Conservation (phyloP, 108 stramenopile genomes). For the Stephanodiscus triporus region DNA sequence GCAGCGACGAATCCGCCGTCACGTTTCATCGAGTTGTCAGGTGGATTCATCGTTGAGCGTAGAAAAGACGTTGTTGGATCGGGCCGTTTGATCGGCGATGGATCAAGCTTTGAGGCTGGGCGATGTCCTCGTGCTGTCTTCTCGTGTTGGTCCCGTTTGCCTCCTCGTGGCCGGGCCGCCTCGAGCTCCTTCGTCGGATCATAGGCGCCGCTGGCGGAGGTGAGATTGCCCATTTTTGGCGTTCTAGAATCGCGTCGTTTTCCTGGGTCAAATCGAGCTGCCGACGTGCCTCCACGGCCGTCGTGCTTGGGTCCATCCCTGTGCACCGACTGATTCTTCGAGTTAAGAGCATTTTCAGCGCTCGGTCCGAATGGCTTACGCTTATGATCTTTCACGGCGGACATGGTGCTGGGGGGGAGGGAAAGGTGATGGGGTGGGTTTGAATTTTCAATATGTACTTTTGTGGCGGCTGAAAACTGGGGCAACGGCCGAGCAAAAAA, state of each 20-base stretch:
- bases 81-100: conserved; percentile 34
- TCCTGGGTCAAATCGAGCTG: not conserved
- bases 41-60: not conserved
- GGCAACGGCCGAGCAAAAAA: too few species aligned
- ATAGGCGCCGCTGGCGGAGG: conserved; percentile 19
- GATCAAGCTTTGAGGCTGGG: conserved; percentile 20
- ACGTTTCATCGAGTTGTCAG: not conserved
- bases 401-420: too few species aligned
- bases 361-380: conserved; percentile 39
- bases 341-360: conserved; percentile 15
- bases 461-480: too few species aligned
- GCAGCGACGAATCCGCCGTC: not conserved
- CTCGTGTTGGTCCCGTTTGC: not conserved
- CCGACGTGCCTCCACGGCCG: not conserved
- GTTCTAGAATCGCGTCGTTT: conserved; percentile 49
- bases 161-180: not conserved
- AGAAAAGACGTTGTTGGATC: conserved; percentile 26
- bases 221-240: conserved; percentile 40
- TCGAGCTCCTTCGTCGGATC: not conserved
- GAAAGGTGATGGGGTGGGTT: too few species aligned
- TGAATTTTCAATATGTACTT: too few species aligned
- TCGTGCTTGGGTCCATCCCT: conserved; percentile 1
- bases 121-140: conserved; percentile 3
- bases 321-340: not conserved
- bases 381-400: conserved; percentile 3